Evolutionary conservation across 345 rosid genomes (phyloP).

Genomic region (Moricandia arvensis): DNA sequence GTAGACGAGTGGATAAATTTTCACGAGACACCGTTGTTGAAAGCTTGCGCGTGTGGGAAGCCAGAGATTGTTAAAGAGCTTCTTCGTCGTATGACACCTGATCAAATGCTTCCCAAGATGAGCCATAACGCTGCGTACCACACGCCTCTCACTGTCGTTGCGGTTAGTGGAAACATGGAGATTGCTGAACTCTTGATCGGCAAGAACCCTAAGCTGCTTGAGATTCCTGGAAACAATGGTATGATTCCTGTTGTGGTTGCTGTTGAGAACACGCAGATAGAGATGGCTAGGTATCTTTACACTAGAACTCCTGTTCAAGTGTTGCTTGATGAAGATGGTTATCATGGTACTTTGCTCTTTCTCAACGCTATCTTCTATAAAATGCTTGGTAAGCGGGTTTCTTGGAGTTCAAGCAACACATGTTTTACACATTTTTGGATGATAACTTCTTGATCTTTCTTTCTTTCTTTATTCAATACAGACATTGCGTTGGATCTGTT

Average conservation of each 20-base stretch:
- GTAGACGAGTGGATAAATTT: conserved; percentile 27
- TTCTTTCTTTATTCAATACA: not conserved
- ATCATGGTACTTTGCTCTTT: conserved; percentile 29
- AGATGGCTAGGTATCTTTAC: conserved; percentile 39
- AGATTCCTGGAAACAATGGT: conserved; percentile 37
- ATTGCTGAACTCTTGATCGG: conserved; percentile 30
- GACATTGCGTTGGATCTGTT: conserved; percentile 38
- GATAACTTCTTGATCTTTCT: not conserved
- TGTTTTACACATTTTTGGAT: not conserved
- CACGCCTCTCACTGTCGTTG: conserved; percentile 38
- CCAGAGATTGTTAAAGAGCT: conserved; percentile 32
- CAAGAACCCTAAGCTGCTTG: conserved; percentile 34
- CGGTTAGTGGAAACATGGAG: conserved; percentile 37
- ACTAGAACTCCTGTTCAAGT: conserved; percentile 33
- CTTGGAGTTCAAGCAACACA: conserved; percentile 3
- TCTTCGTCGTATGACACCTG: conserved; percentile 38
- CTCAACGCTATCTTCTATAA: conserved; percentile 34
- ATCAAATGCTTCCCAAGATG: conserved; percentile 37
- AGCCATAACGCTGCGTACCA: conserved; percentile 32
- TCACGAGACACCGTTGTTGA: conserved; percentile 33
- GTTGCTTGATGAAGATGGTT: conserved; percentile 30
- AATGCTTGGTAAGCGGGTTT: conserved; percentile 33
- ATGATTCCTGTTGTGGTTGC: conserved; percentile 36
- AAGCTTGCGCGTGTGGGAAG: conserved; percentile 34
- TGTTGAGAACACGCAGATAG: conserved; percentile 32